Base-by-base conservation (phyloP, 2,329 filamentous ascomycete genomes). In the Colletotrichum australisinense region DNA sequence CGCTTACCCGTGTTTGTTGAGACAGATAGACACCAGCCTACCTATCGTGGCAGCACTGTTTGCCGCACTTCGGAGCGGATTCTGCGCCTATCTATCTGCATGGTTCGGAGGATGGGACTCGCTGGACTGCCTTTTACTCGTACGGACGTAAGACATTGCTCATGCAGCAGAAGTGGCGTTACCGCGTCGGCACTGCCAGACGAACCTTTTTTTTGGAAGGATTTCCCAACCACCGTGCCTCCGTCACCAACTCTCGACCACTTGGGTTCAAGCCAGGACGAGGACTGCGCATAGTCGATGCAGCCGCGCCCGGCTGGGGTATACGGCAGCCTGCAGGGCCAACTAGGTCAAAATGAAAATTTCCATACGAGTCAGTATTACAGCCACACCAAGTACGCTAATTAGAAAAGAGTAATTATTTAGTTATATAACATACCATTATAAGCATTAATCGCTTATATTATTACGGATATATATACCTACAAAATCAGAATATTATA, bases 161-260 rank as follows among this genome's bases (percentile, higher is more conserved):
- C 24, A 24, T 49, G 35, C 26, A 19, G 35, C 26, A 63, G 14
- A 52, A 14, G 58, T 63, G 42, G 53, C 53, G 59, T 49, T 19
- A 9, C 42, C 19, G 42, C 19, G 42, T 63, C 32, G 28, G 64
- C 64, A 72, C 58, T 52, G 24, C 35, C 35, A 52, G 52, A 22
- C 24, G 57, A 38, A 53, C 49, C 28, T 68, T 55, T 59, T 22
- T 19, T 58, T n/a, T 53, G n/a, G 19, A 6, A 19, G 28, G 38
- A 63, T 63, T n/a, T 56, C 32, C 63, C 63, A 60, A 32, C 68
- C 46, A 42, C 63, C 38, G 38, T 42, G 38, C 38, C 38, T 42
- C 38, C 46, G 32, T 38, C 63, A 32, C n/a, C 22, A 49, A 22
- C 55, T 19, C 4, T n/a, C 14, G 46, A 42, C 60, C 24, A 66